Conservation (phyloP, 1,284 basidiomycete genomes). For the Lignosus rhinocerotis region DNA sequence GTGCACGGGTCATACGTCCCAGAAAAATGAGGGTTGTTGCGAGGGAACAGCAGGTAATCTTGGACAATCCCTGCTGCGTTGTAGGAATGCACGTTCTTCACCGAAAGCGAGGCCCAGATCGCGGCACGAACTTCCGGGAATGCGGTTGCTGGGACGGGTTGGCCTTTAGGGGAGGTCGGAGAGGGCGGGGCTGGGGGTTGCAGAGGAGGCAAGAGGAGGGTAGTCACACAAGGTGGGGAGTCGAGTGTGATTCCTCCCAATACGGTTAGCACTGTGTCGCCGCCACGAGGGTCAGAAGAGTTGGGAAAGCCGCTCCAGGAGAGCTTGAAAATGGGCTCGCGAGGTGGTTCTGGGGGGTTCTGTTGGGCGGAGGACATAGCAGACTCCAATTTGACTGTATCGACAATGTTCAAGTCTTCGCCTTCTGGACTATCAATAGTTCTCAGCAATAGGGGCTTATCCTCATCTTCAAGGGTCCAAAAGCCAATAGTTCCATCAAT, state of each 20-base stretch:
- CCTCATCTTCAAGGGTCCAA: slow-evolving; percentile 83
- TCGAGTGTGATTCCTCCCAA: slow-evolving; percentile 70
- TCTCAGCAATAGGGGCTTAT: slow-evolving; percentile 78
- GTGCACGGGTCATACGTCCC: slow-evolving; percentile 71
- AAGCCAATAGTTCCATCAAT: slow-evolving; percentile 88
- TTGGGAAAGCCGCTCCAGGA: slow-evolving; percentile 81
- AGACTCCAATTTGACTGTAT: slow-evolving; percentile 48
- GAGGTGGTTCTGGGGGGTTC: slow-evolving; percentile 26
- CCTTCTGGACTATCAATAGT: slow-evolving; percentile 54
- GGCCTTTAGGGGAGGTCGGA: slow-evolving; percentile 36
- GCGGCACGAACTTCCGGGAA: slow-evolving; percentile 50
- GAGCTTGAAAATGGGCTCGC: slow-evolving; percentile 89
- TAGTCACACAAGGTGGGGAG: slow-evolving; percentile 67
- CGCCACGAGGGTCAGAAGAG: slow-evolving; percentile 60
- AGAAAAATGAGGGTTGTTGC: slow-evolving; percentile 70
- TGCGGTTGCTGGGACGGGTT: slow-evolving; percentile 10
- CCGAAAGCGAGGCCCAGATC: slow-evolving; percentile 62
- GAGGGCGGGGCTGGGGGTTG: slow-evolving; percentile 58
- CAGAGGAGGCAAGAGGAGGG: slow-evolving; percentile 74
- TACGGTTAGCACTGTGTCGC: slow-evolving; percentile 72
- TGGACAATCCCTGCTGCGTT: slow-evolving; percentile 62
- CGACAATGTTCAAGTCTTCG: slow-evolving; percentile 52
- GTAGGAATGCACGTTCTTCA: slow-evolving; percentile 63
- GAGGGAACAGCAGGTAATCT: slow-evolving; percentile 80
- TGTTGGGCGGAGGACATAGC: slow-evolving; percentile 34